A percentile compares a stretch with the other conserved stretches of the same genome.
phyloP scores from a whole-genome alignment of 768 basidiomycete species.

The Suillus tomentosus region DNA sequence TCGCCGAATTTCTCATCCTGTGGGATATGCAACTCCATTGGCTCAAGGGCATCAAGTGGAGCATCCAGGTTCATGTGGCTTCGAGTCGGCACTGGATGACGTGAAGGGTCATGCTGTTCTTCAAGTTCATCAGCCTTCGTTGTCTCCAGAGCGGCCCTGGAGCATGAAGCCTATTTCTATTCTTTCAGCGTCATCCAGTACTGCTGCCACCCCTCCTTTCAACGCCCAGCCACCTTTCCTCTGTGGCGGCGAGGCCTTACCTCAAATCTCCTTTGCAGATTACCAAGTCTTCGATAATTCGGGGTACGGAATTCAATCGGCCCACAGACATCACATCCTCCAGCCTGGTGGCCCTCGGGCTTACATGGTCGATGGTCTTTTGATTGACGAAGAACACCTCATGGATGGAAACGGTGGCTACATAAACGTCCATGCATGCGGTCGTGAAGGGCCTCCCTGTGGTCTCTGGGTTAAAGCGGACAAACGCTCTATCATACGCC shows the following conservation, averaged over 20 bases:
- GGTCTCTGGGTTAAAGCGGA: constrained; percentile 11
- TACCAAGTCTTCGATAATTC: background rate
- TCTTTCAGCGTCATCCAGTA: background rate
- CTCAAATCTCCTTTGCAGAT: background rate
- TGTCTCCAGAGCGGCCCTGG: background rate
- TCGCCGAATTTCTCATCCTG: too few relatives aligned
- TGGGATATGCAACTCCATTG: too few relatives aligned
- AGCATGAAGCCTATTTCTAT: background rate
- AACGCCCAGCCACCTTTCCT: background rate
- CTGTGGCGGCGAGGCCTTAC: background rate
- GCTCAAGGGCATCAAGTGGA: too few relatives aligned
- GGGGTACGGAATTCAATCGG: background rate
- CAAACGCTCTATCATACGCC: constrained; percentile 3
- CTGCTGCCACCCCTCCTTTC: background rate
- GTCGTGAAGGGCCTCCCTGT: background rate
- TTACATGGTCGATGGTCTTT: background rate
- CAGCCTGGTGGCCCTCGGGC: background rate
- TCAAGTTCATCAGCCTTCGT: background rate
- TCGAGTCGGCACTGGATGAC: too few relatives aligned
- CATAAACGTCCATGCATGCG: background rate
- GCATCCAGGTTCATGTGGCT: too few relatives aligned
- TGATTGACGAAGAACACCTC: background rate
- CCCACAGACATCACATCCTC: background rate
- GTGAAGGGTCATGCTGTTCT: background rate
- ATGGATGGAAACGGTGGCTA: background rate